Evolutionary conservation across 805 yeast genomes (phyloP), one percentile per base, ranked within the genome.

Genomic region (Starmerella floris): DNA sequence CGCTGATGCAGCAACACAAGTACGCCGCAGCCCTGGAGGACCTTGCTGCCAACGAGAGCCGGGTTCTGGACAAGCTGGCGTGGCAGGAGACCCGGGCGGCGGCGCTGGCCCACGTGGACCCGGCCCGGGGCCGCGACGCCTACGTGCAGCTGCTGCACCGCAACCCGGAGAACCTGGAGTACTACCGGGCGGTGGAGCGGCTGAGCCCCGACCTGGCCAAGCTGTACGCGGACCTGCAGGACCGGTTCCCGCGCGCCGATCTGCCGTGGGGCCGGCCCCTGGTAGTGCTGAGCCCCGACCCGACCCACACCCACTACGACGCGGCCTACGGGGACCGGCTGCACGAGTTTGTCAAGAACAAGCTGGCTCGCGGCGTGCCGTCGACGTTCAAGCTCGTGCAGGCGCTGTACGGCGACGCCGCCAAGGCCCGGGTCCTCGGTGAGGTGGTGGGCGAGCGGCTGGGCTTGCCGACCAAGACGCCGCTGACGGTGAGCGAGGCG

Each of bases 311-410:
- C 17, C 20, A 19, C 21, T 17, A 4, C 22, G 34, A 23, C 27
- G 59, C 67, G 36, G 46, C 28, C 9, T 49, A 37, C 38, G 33
- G 28, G 10, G 42, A 23, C 11, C 42, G 47, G 11, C 75, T 79
- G 53, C 63, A 61, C 35, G 46, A 45, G 9, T 91, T 85, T 58
- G 61, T 87, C 36, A 45, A 70, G 4, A 60, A 67, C 3, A 82
- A 79, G 56, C 70, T 91, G 53, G 63, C 70, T 48, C 72, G 84
- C 43, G 93, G 94, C 32, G 91, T 85, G 27, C 97, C 97, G 4
- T 82, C 95, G 1, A 72, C 91, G 4, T 91, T 87, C 62, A 79
- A 79, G 42, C 79, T 83, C 53, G 74, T 91, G 39, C 85, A 87
- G 62, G 82, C 20, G 52, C 62, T 16, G 11, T 54, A 54, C 37